A percentile compares a stretch with the other conserved stretches of the same genome.
These are phyloP conservation scores for Cocos nucifera DNA, from an alignment of 176 grass and related monocot genomes.

Conservation along the genomic window DNA sequence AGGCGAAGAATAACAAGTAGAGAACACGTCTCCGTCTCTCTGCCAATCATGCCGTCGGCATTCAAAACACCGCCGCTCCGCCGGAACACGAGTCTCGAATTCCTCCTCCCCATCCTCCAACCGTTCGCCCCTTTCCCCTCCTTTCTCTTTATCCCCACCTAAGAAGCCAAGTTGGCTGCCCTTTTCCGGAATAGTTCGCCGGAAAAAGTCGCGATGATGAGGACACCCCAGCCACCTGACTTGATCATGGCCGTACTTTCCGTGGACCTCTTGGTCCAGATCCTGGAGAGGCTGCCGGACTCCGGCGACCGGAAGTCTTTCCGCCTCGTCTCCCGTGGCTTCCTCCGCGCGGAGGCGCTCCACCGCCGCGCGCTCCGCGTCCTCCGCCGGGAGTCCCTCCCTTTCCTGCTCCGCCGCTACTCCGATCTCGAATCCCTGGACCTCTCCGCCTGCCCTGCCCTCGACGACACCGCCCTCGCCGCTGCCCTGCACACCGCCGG, in stretches of 20 bases:
- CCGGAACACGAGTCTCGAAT: not conserved
- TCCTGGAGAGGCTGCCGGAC: constrained; percentile 60
- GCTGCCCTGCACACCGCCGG: constrained; percentile 18
- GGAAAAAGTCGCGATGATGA: constrained; percentile 12
- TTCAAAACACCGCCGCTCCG: not conserved
- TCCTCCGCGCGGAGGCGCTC: constrained; percentile 52
- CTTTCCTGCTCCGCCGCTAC: constrained; percentile 44
- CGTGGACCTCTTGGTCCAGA: constrained; percentile 56
- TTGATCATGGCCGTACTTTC: constrained; percentile 29
- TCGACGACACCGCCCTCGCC: constrained; percentile 57
- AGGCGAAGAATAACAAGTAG: too few species aligned
- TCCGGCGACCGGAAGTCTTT: constrained; percentile 67
- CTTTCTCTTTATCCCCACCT: constrained; percentile 95
- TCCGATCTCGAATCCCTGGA: constrained; percentile 53
- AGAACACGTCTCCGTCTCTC: not conserved
- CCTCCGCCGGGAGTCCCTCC: constrained; percentile 53
- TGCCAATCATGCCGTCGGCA: not conserved
- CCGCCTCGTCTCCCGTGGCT: constrained; percentile 57
- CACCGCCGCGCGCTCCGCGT: constrained; percentile 52
- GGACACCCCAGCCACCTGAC: not conserved
- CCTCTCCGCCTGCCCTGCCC: constrained; percentile 64
- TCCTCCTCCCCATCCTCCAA: not conserved
- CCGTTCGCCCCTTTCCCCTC: constrained; percentile 13
- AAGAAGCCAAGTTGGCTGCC: too few species aligned
- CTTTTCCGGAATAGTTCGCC: not conserved